Evolutionary conservation across 1,139 yeast species (phyloP), one percentile per base, ranked within the genome.

Genomic region (Yamadazyma spencermartinsiae): DNA sequence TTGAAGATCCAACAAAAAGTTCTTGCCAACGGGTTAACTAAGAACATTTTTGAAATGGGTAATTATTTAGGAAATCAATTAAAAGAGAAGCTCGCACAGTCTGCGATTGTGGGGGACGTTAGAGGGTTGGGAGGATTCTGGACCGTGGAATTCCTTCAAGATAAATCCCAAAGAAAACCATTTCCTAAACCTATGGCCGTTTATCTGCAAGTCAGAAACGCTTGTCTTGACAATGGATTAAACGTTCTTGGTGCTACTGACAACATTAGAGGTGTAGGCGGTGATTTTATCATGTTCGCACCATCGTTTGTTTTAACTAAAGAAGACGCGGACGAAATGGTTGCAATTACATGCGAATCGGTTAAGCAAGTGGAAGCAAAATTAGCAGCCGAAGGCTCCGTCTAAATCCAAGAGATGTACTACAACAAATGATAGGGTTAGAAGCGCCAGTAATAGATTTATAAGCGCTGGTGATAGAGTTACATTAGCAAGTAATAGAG

Each of bases 41-140:
- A 65, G 39, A 79, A 79, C 53, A 71, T 77, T 35, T 69, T 66
- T 49, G 65, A 67, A 33, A 65, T 58, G 46, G 85, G 85, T 48
- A 68, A 61, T 42, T 61, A 68, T 44, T 55, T 79, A 56, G 82
- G 82, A 40, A 55, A 56, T 20, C 60, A 57, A 39, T 60, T 79
- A 37, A 58, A 58, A 26, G 61, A 51, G 31, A 56, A 72, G 27
- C 34, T 40, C 13, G 56, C 54, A 23, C 44, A 41, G 8, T 47
- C 58, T 26, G 64, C 63, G 42, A 66, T 71, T 36, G 76, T 68
- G 27, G 84, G 82, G 44, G 80, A 79, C 45, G 71, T 79, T 32
- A 72, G 85, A 61, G 85, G 85, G 31, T 57, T 72, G 43, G 84
- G 84, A 43, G 77, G 80, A 15, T 80, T 80, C 59, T 76, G 82